Percentiles rank a stretch among this genome's conserved stretches.
These are phyloP conservation scores for Spathaspora gorwiae DNA, from an alignment of 805 yeast species.

Conservation along the genomic window DNA sequence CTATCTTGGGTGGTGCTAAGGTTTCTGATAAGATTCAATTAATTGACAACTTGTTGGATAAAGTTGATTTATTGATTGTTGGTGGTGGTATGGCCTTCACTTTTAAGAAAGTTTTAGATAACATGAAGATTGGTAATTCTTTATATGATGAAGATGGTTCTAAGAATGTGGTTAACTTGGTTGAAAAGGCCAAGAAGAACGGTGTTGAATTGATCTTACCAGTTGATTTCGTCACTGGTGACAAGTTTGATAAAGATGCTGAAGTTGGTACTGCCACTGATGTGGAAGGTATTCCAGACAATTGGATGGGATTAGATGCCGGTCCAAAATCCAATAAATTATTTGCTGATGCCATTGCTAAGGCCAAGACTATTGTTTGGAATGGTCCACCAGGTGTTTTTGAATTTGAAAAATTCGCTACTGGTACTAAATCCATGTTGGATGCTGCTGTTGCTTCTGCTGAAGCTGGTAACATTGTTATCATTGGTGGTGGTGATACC, in stretches of 20 bases:
- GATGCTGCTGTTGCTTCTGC: slow-evolving; percentile 86
- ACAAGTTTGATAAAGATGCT: slow-evolving; percentile 90
- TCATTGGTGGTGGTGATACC: slow-evolving; percentile 99
- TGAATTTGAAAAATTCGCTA: slow-evolving; percentile 89
- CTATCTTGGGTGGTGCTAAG: slow-evolving; percentile 99
- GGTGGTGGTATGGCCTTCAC: slow-evolving; percentile 99
- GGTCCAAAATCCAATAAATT: slow-evolving; percentile 86
- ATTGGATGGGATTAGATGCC: slow-evolving; percentile 92
- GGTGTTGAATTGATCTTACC: slow-evolving; percentile 92
- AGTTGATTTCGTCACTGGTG: slow-evolving; percentile 93
- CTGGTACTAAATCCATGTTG: slow-evolving; percentile 86
- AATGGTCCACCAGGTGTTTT: slow-evolving; percentile 99
- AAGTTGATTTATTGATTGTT: slow-evolving; percentile 88
- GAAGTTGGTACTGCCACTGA: slow-evolving; percentile 78
- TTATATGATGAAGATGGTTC: slow-evolving; percentile 93
- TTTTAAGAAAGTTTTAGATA: slow-evolving; percentile 88
- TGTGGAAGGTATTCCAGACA: slow-evolving; percentile 89
- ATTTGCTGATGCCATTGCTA: slow-evolving; percentile 76
- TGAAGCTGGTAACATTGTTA: slow-evolving; percentile 85
- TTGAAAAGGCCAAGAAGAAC: slow-evolving; percentile 95
- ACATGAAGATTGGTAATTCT: slow-evolving; percentile 86
- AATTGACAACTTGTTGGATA: slow-evolving; percentile 93
- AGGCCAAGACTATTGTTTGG: slow-evolving; percentile 98
- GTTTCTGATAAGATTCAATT: slow-evolving; percentile 98
- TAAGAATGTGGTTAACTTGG: slow-evolving; percentile 84